Conservation (phyloP, 2,329 filamentous ascomycete species). For the Lachnellula hyalina region DNA sequence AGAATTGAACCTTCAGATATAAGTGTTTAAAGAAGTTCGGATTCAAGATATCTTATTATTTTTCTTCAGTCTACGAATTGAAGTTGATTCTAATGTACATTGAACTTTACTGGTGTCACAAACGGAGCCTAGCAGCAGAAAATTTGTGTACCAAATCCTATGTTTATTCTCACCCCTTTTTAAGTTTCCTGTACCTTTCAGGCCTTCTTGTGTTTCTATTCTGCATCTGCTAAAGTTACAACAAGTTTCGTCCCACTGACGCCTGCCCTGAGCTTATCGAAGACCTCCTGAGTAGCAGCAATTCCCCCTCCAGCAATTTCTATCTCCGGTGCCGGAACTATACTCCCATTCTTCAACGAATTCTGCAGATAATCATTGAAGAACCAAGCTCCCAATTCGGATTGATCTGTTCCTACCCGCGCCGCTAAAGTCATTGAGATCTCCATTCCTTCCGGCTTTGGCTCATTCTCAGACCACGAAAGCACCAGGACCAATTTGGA, state of each 20-base stretch:
- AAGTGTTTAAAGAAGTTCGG: no score
- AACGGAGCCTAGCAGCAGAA: no score
- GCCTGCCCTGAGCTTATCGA: slow-evolving; percentile 24
- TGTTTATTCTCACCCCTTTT: no score
- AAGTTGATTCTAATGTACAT: no score
- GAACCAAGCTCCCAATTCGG: slow-evolving; percentile 18
- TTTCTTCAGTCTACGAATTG: no score
- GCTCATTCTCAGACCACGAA: not conserved
- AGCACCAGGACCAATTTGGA: not conserved
- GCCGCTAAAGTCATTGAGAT: not conserved
- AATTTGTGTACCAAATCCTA: no score
- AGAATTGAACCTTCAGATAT: no score
- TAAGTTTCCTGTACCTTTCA: no score
- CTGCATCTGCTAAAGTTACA: not conserved
- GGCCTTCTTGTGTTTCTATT: not conserved
- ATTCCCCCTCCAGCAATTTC: slow-evolving; percentile 27
- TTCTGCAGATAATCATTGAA: slow-evolving; percentile 18
- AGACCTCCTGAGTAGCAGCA: slow-evolving; percentile 5
- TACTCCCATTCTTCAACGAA: slow-evolving; percentile 2
- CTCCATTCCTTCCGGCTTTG: not conserved
- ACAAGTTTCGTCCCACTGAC: slow-evolving; percentile 32
- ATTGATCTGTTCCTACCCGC: not conserved
- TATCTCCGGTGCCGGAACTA: slow-evolving; percentile 35
- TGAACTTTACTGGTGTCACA: no score
- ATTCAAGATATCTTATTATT: no score